phyloP scores from a whole-genome alignment of 495 filamentous ascomycete species.

The Hypoxylon lienhwacheense region DNA sequence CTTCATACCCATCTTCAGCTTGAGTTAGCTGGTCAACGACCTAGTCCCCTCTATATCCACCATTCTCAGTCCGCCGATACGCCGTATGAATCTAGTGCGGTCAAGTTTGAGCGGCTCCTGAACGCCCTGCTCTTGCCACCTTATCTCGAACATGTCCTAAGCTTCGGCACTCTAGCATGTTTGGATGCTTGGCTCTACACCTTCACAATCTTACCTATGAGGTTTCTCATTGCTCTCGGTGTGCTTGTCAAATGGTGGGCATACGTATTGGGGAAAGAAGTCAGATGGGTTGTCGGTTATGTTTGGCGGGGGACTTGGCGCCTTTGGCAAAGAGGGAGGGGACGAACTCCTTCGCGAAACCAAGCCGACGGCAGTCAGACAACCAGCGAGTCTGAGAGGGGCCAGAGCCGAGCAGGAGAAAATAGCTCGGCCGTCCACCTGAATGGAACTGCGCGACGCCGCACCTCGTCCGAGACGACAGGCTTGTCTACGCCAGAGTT shows the following conservation, averaged over 20 bases:
- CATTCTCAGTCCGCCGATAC: conserved; percentile 70
- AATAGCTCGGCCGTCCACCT: conserved; percentile 13
- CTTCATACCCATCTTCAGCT: conserved; percentile 87
- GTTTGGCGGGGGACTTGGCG: conserved; percentile 74
- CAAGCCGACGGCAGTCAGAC: conserved; percentile 33
- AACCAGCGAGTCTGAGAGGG: conserved; percentile 41
- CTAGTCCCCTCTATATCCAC: conserved; percentile 87
- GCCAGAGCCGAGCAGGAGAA: conserved; percentile 36
- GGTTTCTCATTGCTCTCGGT: conserved; percentile 80
- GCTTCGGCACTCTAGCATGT: conserved; percentile 87
- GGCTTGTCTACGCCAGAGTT: conserved; percentile 22
- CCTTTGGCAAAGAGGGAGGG: conserved; percentile 66
- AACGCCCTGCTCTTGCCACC: conserved; percentile 85
- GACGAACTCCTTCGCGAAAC: conserved; percentile 43
- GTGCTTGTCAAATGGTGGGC: conserved; percentile 76
- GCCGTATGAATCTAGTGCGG: conserved; percentile 92
- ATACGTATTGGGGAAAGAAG: conserved; percentile 64
- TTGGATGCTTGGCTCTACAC: conserved; percentile 97
- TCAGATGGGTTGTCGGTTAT: conserved; percentile 66
- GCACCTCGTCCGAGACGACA: conserved; percentile 24
- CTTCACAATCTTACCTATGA: conserved; percentile 89
- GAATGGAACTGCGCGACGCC: conserved; percentile 30
- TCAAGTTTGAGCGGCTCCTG: conserved; percentile 89
- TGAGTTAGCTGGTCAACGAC: conserved; percentile 77
- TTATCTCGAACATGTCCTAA: conserved; percentile 80